phyloP scores from a whole-genome alignment of 805 yeast genomes.

The Candida ficus region DNA sequence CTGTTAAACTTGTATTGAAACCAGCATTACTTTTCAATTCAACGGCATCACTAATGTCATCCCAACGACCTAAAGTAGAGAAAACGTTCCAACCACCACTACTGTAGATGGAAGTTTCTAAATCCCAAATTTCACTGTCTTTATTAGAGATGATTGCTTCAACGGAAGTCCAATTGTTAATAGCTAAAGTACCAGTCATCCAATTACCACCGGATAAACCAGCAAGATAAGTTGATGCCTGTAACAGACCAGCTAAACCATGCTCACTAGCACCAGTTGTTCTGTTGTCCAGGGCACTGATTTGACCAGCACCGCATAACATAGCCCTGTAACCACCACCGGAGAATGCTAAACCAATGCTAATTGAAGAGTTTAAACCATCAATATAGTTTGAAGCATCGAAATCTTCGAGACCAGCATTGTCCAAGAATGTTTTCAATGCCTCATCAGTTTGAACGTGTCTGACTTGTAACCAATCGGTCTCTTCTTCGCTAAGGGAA shows the following conservation, averaged over 20 bases:
- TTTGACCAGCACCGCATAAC: conserved; percentile 78
- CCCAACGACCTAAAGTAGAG: conserved; percentile 47
- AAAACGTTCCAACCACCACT: conserved; percentile 60
- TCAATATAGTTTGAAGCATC: conserved; percentile 35
- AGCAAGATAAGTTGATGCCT: conserved; percentile 61
- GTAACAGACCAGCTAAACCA: conserved; percentile 68
- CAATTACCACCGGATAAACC: conserved; percentile 85
- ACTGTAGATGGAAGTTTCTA: conserved; percentile 51
- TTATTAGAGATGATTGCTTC: conserved; percentile 42
- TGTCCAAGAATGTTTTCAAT: conserved; percentile 34
- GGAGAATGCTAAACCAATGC: conserved; percentile 57
- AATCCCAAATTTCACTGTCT: conserved; percentile 58
- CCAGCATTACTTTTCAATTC: conserved; percentile 56
- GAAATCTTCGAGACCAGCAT: conserved; percentile 41
- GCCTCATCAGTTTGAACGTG: conserved; percentile 26
- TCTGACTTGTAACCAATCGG: conserved; percentile 45
- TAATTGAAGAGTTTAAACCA: conserved; percentile 32
- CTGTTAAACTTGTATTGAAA: conserved; percentile 58
- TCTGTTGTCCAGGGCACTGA: conserved; percentile 71
- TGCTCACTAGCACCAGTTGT: conserved; percentile 48
- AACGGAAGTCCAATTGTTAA: conserved; percentile 70
- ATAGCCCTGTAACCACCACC: conserved; percentile 93
- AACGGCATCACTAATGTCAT: conserved; percentile 49
- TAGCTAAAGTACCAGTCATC: conserved; percentile 64
- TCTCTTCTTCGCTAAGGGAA: conserved; percentile 41